phyloP scores from a whole-genome alignment of 768 basidiomycete species.

The Gelatoporia subvermispora region DNA sequence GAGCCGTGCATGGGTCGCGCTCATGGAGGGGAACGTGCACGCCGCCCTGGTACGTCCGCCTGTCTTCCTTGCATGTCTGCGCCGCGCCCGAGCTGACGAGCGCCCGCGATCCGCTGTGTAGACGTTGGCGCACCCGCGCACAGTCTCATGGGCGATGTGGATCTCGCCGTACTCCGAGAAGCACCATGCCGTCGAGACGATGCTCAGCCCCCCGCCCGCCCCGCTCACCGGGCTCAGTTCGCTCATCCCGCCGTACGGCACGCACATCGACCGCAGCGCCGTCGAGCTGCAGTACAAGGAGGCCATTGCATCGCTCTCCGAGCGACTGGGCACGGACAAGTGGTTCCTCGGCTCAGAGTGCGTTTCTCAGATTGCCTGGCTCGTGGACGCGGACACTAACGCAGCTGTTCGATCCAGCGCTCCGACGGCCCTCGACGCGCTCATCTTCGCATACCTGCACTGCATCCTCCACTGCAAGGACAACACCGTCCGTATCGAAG shows the following conservation, averaged over 20 bases:
- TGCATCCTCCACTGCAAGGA: slow-evolving; percentile 45
- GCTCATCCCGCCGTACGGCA: slow-evolving; percentile 55
- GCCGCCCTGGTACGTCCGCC: slow-evolving; percentile 55
- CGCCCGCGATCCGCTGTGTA: slow-evolving; percentile 20
- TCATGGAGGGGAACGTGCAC: slow-evolving; percentile 74
- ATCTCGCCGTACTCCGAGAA: slow-evolving; percentile 30
- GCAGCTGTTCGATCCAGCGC: slow-evolving; percentile 35
- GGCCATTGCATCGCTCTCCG: slow-evolving; percentile 68
- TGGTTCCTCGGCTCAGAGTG: slow-evolving; percentile 82
- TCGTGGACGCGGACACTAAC: neutral
- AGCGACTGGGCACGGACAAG: slow-evolving; percentile 67
- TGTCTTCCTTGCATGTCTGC: neutral
- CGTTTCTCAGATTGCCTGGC: slow-evolving; percentile 15
- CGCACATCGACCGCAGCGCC: slow-evolving; percentile 44
- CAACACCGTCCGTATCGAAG: slow-evolving; percentile 50
- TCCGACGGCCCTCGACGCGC: slow-evolving; percentile 78
- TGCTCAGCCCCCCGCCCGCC: slow-evolving; percentile 61
- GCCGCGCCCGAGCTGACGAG: neutral
- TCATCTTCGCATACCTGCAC: slow-evolving; percentile 79
- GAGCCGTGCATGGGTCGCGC: slow-evolving; percentile 76
- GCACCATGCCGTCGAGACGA: slow-evolving; percentile 36
- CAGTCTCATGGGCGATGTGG: too few species aligned
- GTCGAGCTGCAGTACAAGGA: slow-evolving; percentile 61
- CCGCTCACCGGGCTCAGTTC: slow-evolving; percentile 68
- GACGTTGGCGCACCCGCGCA: slow-evolving; percentile 44